Conservation (phyloP, 2,329 filamentous ascomycete species). For the Lachnellula occidentalis region DNA sequence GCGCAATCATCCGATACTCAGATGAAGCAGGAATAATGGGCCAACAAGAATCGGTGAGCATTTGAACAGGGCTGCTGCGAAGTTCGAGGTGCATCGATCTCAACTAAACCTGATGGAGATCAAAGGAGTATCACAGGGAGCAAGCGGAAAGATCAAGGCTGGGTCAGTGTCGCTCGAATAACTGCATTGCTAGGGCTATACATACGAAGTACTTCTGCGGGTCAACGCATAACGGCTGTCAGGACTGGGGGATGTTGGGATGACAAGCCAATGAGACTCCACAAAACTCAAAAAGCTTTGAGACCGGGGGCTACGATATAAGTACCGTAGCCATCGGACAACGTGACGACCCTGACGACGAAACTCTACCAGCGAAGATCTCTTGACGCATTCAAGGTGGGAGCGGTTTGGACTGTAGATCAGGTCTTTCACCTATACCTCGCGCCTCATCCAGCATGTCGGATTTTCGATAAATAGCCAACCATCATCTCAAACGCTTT, state of each 20-base stretch:
- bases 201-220: slow-evolving; percentile 17
- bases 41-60: slow-evolving; percentile 18
- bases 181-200: slow-evolving; percentile 22
- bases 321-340: slow-evolving; percentile 10
- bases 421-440: not conserved
- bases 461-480: not conserved
- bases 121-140: slow-evolving; percentile 21
- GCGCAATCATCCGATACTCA: slow-evolving; percentile 31
- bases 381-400: slow-evolving; percentile 8
- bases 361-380: slow-evolving; percentile 4
- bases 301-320: not conserved
- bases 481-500: not conserved
- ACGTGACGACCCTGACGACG: slow-evolving; percentile 15
- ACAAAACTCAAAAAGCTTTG: not conserved
- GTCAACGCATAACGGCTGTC: slow-evolving; percentile 28
- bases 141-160: slow-evolving; percentile 28
- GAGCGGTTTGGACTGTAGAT: not conserved
- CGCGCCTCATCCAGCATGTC: slow-evolving; percentile 3
- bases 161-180: slow-evolving; percentile 18
- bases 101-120: slow-evolving; percentile 24
- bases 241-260: slow-evolving; percentile 14
- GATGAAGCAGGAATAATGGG: slow-evolving; percentile 24
- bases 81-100: slow-evolving; percentile 27
- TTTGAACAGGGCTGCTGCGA: slow-evolving; percentile 17
- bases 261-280: slow-evolving; percentile 15